Evolutionary conservation across 768 basidiomycete species (phyloP).

Genomic region (Boletus insuetus): DNA sequence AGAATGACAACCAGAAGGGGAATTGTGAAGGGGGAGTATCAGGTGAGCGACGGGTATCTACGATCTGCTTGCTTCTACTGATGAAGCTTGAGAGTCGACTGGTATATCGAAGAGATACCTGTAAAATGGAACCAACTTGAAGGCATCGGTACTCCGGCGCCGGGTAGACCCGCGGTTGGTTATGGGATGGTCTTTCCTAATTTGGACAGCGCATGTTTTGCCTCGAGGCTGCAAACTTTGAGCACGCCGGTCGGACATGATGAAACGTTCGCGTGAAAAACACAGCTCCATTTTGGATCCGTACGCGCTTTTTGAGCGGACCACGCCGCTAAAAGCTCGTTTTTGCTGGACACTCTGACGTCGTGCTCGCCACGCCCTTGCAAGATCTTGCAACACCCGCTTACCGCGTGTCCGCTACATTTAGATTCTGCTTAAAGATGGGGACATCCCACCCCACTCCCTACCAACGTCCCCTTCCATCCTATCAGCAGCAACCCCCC

Average conservation of each 20-base stretch:
- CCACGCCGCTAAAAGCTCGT: conserved; percentile 21
- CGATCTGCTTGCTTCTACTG: no score
- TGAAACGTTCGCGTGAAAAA: conserved; percentile 15
- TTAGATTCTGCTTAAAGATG: conserved; percentile 30
- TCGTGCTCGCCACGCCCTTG: conserved; percentile 28
- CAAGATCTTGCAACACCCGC: conserved; percentile 19
- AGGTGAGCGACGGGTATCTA: no score
- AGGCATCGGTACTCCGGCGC: no score
- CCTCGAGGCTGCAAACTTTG: conserved; percentile 23
- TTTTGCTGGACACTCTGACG: conserved; percentile 19
- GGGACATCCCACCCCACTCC: conserved; percentile 20
- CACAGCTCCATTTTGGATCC: conserved; percentile 21
- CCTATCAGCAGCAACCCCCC: conserved; percentile 20
- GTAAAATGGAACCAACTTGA: not conserved
- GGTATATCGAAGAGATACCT: no score
- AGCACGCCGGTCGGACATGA: not conserved
- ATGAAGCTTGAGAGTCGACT: no score
- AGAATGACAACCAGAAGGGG: no score
- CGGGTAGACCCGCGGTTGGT: not conserved
- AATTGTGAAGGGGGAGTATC: no score
- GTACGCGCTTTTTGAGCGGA: conserved; percentile 25
- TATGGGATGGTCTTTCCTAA: conserved; percentile 1
- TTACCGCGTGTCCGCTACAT: conserved; percentile 28
- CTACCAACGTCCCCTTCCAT: conserved; percentile 19
- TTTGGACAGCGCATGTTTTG: conserved; percentile 11